Evolutionary conservation across 768 basidiomycete genomes (phyloP).

Genomic region (Naganishia kalamii): DNA sequence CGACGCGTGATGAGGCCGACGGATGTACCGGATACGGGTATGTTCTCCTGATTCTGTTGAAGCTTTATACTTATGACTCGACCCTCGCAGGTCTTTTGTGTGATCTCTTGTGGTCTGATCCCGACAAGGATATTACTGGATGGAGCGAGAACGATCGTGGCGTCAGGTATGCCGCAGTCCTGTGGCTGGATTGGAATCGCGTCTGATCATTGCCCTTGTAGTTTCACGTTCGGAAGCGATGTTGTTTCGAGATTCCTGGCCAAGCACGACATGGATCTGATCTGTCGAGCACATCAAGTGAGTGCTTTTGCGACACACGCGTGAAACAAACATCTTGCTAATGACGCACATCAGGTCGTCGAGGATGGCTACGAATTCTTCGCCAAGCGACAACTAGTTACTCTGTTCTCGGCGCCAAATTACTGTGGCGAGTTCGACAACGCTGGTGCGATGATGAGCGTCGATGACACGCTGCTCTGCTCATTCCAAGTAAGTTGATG

Average conservation of each 20-base stretch:
- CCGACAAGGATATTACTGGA: constrained; percentile 97
- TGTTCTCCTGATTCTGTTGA: constrained; percentile 53
- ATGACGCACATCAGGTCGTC: constrained; percentile 61
- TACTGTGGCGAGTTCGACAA: constrained; percentile 77
- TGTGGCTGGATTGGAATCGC: not conserved
- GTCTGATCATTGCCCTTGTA: not conserved
- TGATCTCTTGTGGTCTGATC: constrained; percentile 97
- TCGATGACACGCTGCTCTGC: constrained; percentile 92
- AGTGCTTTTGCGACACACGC: not conserved
- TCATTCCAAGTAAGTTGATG: constrained; percentile 77
- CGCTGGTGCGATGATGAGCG: constrained; percentile 99
- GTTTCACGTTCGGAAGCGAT: constrained; percentile 94
- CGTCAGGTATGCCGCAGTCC: constrained; percentile 54
- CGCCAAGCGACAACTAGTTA: constrained; percentile 93
- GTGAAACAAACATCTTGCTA: not conserved
- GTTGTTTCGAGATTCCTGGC: constrained; percentile 96
- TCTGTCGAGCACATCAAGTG: constrained; percentile 96
- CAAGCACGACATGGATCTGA: constrained; percentile 99
- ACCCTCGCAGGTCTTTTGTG: constrained; percentile 69
- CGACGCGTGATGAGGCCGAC: constrained; percentile 97
- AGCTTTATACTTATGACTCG: not conserved
- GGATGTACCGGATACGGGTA: constrained; percentile 84
- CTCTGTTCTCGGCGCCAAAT: constrained; percentile 85
- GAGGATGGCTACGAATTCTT: constrained; percentile 99
- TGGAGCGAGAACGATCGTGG: constrained; percentile 99